Conservation (phyloP, 441 rosid species). For the Pelargonium myrrhifolium region DNA sequence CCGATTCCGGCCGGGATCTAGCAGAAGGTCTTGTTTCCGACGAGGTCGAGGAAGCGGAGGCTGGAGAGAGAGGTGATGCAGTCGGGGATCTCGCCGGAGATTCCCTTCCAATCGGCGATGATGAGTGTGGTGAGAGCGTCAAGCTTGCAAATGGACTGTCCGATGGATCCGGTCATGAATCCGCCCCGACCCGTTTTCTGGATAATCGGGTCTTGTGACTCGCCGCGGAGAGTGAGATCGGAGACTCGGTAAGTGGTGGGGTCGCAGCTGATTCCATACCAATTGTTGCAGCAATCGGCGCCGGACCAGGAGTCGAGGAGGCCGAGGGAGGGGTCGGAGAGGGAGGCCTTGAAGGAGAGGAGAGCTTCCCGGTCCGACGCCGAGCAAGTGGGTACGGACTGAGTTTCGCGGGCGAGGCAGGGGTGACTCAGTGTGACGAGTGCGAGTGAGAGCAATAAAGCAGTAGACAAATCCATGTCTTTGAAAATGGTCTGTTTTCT, state of each 20-base stretch:
- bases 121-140: constrained; percentile 48
- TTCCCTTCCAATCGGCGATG: constrained; percentile 84
- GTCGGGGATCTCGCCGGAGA: too few relatives aligned
- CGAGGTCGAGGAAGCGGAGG: too few relatives aligned
- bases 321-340: constrained; percentile 63
- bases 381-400: constrained; percentile 50
- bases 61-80: not conserved
- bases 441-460: too few relatives aligned
- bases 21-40: too few relatives aligned
- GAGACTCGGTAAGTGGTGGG: constrained; percentile 46
- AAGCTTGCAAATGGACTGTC: constrained; percentile 43
- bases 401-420: too few relatives aligned
- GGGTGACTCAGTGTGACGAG: too few relatives aligned
- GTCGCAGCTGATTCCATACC: constrained; percentile 90
- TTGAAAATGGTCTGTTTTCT: too few relatives aligned
- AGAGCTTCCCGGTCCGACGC: constrained; percentile 68
- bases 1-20: too few relatives aligned
- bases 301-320: constrained; percentile 80
- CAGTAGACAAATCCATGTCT: too few relatives aligned
- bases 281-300: constrained; percentile 64
- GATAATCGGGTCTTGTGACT: constrained; percentile 60
- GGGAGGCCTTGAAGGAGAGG: constrained; percentile 51
- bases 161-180: constrained; percentile 56
- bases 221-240: constrained; percentile 62
- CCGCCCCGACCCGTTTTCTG: constrained; percentile 43